Evolutionary conservation across 1,284 basidiomycete species (phyloP).

Genomic region (Macrocystidia cucumis): DNA sequence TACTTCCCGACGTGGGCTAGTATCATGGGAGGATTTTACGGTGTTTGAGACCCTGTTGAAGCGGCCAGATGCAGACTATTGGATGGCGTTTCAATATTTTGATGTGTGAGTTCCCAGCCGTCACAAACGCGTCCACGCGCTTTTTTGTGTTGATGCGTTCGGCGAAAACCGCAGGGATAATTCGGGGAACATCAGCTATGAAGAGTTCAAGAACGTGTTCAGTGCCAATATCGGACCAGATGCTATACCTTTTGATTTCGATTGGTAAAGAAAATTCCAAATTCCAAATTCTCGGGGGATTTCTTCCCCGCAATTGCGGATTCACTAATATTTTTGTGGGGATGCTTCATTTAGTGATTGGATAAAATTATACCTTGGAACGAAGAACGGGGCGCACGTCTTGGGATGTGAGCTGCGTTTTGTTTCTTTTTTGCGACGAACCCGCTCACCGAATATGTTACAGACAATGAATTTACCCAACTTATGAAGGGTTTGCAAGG

Average conservation of each 20-base stretch:
- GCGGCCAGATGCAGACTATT: slow-evolving; percentile 89
- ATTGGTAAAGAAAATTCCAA: slow-evolving; percentile 47
- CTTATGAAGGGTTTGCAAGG: slow-evolving; percentile 96
- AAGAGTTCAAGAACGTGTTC: slow-evolving; percentile 91
- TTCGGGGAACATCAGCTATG: slow-evolving; percentile 84
- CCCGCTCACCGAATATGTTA: too few species aligned
- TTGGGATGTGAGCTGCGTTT: slow-evolving; percentile 69
- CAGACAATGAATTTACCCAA: slow-evolving; percentile 92
- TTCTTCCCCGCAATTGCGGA: slow-evolving; percentile 3
- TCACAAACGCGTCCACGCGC: too few species aligned
- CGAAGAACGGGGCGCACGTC: slow-evolving; percentile 83
- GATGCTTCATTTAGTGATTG: slow-evolving; percentile 56
- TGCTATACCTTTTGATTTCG: slow-evolving; percentile 91
- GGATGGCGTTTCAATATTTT: slow-evolving; percentile 95
- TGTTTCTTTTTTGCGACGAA: too few species aligned
- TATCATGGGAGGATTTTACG: slow-evolving; percentile 93
- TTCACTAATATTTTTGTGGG: slow-evolving; percentile 4
- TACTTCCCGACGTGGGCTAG: slow-evolving; percentile 63
- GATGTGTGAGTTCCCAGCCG: slow-evolving; percentile 64
- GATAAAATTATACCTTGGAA: slow-evolving; percentile 91
- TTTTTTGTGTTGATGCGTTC: too few species aligned
- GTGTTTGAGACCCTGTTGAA: slow-evolving; percentile 89
- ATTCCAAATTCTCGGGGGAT: neutral
- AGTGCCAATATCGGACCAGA: slow-evolving; percentile 73
- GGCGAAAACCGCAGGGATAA: slow-evolving; percentile 56